Evolutionary conservation across 2,329 filamentous ascomycete genomes (phyloP).

Genomic region (Fusarium compactum): DNA sequence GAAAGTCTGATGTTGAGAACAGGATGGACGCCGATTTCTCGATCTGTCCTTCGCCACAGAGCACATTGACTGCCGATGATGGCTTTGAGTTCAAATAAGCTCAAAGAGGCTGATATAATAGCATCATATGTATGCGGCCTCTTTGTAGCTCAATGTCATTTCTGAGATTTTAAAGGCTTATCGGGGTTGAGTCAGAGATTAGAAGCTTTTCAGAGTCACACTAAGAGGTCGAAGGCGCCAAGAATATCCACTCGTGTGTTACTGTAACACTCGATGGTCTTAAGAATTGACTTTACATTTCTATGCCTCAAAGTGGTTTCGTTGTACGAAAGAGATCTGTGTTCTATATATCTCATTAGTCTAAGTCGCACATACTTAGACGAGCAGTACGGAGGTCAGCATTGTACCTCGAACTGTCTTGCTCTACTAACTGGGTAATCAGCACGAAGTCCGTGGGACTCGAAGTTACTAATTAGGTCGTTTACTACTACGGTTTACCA

Average conservation of each 20-base stretch:
- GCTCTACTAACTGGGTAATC: conserved; percentile 30
- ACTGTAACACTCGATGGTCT: conserved; percentile 1
- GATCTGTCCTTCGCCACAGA: not conserved
- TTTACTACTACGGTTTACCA: not conserved
- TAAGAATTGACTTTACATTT: conserved; percentile 3
- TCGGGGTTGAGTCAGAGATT: not conserved
- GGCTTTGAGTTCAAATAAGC: not conserved
- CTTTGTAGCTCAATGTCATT: not conserved
- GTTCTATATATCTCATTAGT: not conserved
- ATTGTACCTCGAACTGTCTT: conserved; percentile 22
- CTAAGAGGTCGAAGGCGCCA: conserved; percentile 6
- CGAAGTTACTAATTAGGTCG: not conserved
- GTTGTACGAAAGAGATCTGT: conserved; percentile 19
- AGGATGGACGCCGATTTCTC: not conserved
- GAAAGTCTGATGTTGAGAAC: not conserved
- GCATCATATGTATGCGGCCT: not conserved
- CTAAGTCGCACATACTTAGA: conserved; percentile 2
- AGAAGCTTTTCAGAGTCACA: conserved; percentile 3
- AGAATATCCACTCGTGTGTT: conserved; percentile 7
- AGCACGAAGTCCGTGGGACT: conserved; percentile 13
- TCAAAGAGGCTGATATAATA: not conserved
- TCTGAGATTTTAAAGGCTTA: not conserved
- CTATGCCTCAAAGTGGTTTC: conserved; percentile 1
- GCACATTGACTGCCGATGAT: not conserved
- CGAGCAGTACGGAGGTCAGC: conserved; percentile 3